Evolutionary conservation across 495 filamentous ascomycete species (phyloP), one percentile per base, ranked within the genome.

Genomic region (Tuber calosporum): DNA sequence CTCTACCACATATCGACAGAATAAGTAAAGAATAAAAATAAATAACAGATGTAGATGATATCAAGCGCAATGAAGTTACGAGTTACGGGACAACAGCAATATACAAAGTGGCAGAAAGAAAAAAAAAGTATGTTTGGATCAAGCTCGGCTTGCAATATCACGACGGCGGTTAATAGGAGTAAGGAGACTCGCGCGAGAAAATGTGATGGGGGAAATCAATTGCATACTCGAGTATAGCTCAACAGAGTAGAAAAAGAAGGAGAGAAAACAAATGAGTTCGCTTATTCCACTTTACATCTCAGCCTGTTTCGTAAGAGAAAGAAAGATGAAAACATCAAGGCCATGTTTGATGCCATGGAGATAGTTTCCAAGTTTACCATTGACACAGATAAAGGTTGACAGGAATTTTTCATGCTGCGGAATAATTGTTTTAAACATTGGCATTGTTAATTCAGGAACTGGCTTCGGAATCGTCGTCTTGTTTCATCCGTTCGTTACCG

Each of bases 401-500:
- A 62, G 53, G 53, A 30, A 11, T 34, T 30, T 62, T n/a, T n/a
- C n/a, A n/a, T n/a, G n/a, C n/a, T n/a, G n/a, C n/a, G n/a, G n/a
- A n/a, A n/a, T n/a, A n/a, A n/a, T n/a, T n/a, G n/a, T n/a, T n/a
- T n/a, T n/a, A n/a, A n/a, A n/a, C n/a, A n/a, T n/a, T n/a, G n/a
- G n/a, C n/a, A n/a, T n/a, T n/a, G n/a, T n/a, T n/a, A n/a, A n/a
- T n/a, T n/a, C n/a, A n/a, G n/a, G n/a, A n/a, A n/a, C n/a, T n/a
- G n/a, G n/a, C n/a, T n/a, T 62, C 53, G 53, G 30, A 30, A 15
- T 62, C 53, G 53, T 62, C 53, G 53, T 30, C 53, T 62, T 62
- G 26, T 19, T 39, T 75, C 75, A 77, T 77, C 68, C 73, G 68
- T 40, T 37, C 75, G 68, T 77, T 77, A n/a, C n/a, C n/a, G n/a